Percentiles rank a stretch among this genome's conserved stretches.
Evolutionary conservation across 2,329 filamentous ascomycete genomes (phyloP).

Genomic region (Cephalotrichum gorgonifer): DNA sequence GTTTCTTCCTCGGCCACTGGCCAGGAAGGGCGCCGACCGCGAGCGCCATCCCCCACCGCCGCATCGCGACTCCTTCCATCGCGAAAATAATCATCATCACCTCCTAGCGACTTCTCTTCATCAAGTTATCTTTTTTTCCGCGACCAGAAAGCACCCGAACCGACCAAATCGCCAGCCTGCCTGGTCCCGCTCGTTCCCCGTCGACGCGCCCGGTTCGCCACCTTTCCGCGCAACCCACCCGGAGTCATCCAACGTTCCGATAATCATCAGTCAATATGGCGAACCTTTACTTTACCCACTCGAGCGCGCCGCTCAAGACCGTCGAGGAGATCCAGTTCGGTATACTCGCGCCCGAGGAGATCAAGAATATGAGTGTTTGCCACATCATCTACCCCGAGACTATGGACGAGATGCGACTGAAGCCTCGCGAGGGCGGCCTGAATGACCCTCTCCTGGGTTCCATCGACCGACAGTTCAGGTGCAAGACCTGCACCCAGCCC

Average conservation of each 20-base stretch:
- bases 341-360: constrained; percentile 93
- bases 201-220: neutral
- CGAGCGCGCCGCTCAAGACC: constrained; percentile 90
- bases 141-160: neutral
- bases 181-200: neutral
- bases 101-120: neutral
- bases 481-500: constrained; percentile 89
- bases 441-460: constrained; percentile 95
- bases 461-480: constrained; percentile 91
- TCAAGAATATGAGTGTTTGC: constrained; percentile 96
- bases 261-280: constrained; percentile 57
- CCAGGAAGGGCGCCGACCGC: constrained; percentile 31
- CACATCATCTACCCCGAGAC: constrained; percentile 98
- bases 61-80: constrained; percentile 22
- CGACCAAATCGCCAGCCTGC: neutral
- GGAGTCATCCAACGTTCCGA: neutral
- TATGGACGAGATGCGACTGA: constrained; percentile 91
- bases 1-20: constrained; percentile 35
- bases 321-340: constrained; percentile 99
- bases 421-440: constrained; percentile 81
- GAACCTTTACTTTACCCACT: constrained; percentile 83
- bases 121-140: neutral
- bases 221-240: neutral
- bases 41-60: constrained; percentile 29
- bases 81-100: constrained; percentile 5